A percentile compares a stretch with the other conserved stretches of the same genome.
Evolutionary conservation across 1,284 basidiomycete genomes (phyloP).

Genomic region (Athelia psychrophila): DNA sequence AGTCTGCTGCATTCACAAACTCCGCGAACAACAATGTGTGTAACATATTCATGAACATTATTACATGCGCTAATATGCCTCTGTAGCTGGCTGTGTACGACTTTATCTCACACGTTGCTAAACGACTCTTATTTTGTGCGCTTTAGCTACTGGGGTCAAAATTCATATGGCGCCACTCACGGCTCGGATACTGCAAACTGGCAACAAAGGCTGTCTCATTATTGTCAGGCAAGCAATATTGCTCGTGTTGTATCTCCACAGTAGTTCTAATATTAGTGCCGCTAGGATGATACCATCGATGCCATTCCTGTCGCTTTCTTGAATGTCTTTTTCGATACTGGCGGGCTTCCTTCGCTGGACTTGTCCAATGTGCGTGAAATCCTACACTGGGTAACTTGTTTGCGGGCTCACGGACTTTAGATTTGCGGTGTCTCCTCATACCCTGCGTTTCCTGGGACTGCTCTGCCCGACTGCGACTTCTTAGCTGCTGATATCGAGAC

Average conservation of each 20-base stretch:
- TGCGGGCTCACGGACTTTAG: constrained; percentile 23
- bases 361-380: constrained; percentile 49
- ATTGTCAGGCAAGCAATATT: constrained; percentile 50
- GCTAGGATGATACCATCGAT: constrained; percentile 54
- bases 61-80: no score
- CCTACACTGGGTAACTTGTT: neutral
- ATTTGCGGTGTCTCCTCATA: constrained; percentile 55
- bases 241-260: neutral
- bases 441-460: constrained; percentile 54
- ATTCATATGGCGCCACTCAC: constrained; percentile 60
- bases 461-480: constrained; percentile 50
- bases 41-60: no score
- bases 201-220: constrained; percentile 54
- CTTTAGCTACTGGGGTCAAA: constrained; percentile 63
- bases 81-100: constrained; percentile 50
- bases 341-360: constrained; percentile 56
- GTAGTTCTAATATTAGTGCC: constrained; percentile 21
- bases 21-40: no score
- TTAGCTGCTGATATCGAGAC: constrained; percentile 53
- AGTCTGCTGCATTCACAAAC: no score
- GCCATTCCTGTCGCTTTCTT: constrained; percentile 63
- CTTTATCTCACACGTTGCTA: neutral
- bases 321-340: constrained; percentile 58
- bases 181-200: constrained; percentile 43
- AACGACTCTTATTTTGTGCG: no score